Base-by-base conservation (phyloP, 1,284 basidiomycete genomes). In the Pascua guehoae region DNA sequence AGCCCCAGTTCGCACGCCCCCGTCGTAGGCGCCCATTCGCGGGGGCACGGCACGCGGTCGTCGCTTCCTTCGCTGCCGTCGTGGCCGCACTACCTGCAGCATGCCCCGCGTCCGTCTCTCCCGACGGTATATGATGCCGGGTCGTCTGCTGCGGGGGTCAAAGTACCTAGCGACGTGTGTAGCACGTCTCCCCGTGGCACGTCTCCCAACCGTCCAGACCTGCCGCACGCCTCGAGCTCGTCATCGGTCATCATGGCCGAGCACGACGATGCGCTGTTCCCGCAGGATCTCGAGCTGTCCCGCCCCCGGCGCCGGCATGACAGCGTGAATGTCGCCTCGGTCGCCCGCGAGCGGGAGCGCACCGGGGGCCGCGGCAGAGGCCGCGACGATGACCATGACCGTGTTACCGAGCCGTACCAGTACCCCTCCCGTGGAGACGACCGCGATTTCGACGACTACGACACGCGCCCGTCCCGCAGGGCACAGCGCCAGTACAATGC, bases 251-350 rank as follows among this genome's bases (percentile, higher is more conserved):
- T 10, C 8, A 41, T n/a, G 18, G 12, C 38, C 11, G 49, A 43
- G 41, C n/a, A 17, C 41, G 41, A n/a, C 24, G 47, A 42, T n/a
- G 41, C 40, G 40, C 49, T 61, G 36, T 52, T 58, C 47, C 41
- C 49, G n/a, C 59, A 61, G 46, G 59, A 57, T 15, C 44, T 8
- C 44, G 44, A 41, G 41, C 46, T 24, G 8, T 18, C 10, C 8
- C 42, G 14, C 4, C 18, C 11, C 39, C 32, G 8, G 51, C 24
- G 24, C 24, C 24, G 24, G 24, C 24, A 32, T 7, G 24, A 32
- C 24, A 32, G 24, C 7, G 24, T 32, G 24, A 32, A 32, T 32
- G 24, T 32, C 24, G 24, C 24, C 24, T 32, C 24, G 24, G 24
- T 32, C 24, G 24, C 24, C 4, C 24, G 24, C 24, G 24, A 32